Conservation (phyloP, 1,284 basidiomycete species). For the Rhodotorula sp. region DNA sequence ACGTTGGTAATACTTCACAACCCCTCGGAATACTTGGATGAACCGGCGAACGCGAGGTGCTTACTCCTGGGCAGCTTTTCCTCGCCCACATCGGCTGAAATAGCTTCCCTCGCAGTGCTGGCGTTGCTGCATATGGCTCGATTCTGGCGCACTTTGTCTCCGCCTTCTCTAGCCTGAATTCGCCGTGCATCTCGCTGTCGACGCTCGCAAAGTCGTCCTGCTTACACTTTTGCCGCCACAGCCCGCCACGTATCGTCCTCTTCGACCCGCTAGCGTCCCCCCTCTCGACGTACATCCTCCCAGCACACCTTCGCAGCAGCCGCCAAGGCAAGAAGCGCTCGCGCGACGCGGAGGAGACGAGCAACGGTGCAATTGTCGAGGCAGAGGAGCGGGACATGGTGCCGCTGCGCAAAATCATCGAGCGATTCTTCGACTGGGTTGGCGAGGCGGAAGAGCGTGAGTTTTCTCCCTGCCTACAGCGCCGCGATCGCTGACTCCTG, state of each 20-base stretch:
- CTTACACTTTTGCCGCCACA: not conserved
- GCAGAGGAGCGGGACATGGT: slow-evolving; percentile 2
- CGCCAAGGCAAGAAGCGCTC: not conserved
- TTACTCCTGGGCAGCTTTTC: not conserved
- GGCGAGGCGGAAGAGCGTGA: slow-evolving; percentile 3
- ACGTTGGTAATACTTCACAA: slow-evolving; percentile 34
- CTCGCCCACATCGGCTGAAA: not conserved
- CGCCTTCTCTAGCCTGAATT: slow-evolving; percentile 2
- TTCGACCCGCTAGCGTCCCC: not conserved
- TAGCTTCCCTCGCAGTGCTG: slow-evolving; percentile 2
- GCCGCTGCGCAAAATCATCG: not conserved
- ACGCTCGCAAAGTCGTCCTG: not conserved
- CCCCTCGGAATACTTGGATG: slow-evolving; percentile 22
- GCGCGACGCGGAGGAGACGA: not conserved
- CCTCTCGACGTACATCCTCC: slow-evolving; percentile 9
- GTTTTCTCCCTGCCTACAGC: not conserved
- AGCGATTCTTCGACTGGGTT: slow-evolving; percentile 25
- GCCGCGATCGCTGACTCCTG: no score
- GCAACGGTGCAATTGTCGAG: not conserved
- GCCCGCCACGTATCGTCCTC: slow-evolving; percentile 12
- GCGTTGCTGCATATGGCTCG: slow-evolving; percentile 25
- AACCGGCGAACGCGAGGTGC: slow-evolving; percentile 9
- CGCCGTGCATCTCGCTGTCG: accelerated
- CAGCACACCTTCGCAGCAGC: slow-evolving; percentile 5
- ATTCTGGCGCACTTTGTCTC: slow-evolving; percentile 31